phyloP scores from a whole-genome alignment of 129 eudicot genomes.

The Artemisia argyi region DNA sequence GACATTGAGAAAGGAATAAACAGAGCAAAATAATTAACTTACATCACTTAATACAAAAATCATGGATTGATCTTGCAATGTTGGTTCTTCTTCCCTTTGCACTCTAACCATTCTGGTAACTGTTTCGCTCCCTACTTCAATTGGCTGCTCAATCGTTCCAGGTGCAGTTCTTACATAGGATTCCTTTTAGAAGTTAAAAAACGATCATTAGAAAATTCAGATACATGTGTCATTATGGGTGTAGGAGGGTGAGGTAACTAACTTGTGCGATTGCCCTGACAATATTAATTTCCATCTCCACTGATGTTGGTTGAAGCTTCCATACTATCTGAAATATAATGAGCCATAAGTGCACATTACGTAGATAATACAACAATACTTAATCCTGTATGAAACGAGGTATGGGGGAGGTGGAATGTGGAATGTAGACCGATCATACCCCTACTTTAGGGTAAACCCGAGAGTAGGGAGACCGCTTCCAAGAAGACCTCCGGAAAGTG shows the following conservation, averaged over 20 bases:
- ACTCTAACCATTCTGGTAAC: slow-evolving; percentile 16
- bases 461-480: no score
- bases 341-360: no score
- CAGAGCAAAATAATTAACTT: slow-evolving; percentile 18
- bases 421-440: no score
- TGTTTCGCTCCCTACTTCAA: slow-evolving; percentile 20
- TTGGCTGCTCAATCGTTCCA: slow-evolving; percentile 32
- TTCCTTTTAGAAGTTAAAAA: slow-evolving; percentile 24
- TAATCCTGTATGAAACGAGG: no score
- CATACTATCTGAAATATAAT: slow-evolving; percentile 27
- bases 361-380: no score
- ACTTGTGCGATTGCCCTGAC: slow-evolving; percentile 42
- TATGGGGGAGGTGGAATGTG: no score
- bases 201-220: slow-evolving; percentile 4
- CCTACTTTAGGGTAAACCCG: no score
- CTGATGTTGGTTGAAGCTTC: slow-evolving; percentile 49
- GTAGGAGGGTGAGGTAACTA: slow-evolving; percentile 13
- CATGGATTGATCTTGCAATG: slow-evolving; percentile 6
- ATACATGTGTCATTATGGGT: not conserved
- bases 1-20: not conserved
- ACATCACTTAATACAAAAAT: slow-evolving; percentile 32
- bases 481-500: no score
- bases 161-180: slow-evolving; percentile 10
- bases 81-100: slow-evolving; percentile 3
- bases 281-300: slow-evolving; percentile 45